Percentiles rank a stretch among this genome's conserved stretches.
Conservation (phyloP, 129 eudicot genomes). For the Chrysanthemum lavandulifolium region DNA sequence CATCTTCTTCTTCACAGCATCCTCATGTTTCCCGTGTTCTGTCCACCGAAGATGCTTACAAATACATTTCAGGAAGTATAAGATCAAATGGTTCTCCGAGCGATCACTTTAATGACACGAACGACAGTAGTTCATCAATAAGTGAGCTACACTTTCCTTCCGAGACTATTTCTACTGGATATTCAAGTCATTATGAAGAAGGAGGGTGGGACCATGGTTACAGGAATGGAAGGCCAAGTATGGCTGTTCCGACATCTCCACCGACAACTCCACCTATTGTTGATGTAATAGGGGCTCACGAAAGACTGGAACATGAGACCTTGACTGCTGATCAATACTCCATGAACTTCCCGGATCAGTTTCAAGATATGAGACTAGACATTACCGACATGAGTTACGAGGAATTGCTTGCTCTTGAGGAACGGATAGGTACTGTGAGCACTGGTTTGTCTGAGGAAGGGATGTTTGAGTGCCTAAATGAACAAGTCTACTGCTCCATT, state of each 20-base stretch:
- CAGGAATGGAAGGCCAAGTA: constrained; percentile 25
- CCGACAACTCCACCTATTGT: constrained; percentile 29
- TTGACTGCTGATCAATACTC: constrained; percentile 32
- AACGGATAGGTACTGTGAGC: constrained; percentile 43
- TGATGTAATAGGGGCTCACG: constrained; percentile 11
- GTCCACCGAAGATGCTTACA: constrained; percentile 24
- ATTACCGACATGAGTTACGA: constrained; percentile 48
- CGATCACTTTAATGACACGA: neutral
- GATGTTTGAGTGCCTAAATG: constrained; percentile 31
- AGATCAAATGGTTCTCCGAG: constrained; percentile 10
- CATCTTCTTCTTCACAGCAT: constrained; percentile 27
- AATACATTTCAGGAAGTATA: constrained; percentile 20
- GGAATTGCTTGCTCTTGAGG: constrained; percentile 51
- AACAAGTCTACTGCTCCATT: constrained; percentile 14
- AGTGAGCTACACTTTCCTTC: constrained; percentile 15
- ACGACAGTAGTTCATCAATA: constrained; percentile 10
- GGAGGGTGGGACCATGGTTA: constrained; percentile 25
- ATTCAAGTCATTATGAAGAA: constrained; percentile 17
- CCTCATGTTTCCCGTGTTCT: constrained; percentile 22
- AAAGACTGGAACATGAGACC: constrained; percentile 26
- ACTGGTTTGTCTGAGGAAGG: constrained; percentile 44
- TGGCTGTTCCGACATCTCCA: constrained; percentile 17
- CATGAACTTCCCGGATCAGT: constrained; percentile 27
- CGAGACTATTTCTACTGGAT: constrained; percentile 5
- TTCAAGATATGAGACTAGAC: constrained; percentile 52